These are phyloP conservation scores for Ambrosia artemisiifolia DNA, from an alignment of 129 eudicot genomes.

Conservation along the genomic window DNA sequence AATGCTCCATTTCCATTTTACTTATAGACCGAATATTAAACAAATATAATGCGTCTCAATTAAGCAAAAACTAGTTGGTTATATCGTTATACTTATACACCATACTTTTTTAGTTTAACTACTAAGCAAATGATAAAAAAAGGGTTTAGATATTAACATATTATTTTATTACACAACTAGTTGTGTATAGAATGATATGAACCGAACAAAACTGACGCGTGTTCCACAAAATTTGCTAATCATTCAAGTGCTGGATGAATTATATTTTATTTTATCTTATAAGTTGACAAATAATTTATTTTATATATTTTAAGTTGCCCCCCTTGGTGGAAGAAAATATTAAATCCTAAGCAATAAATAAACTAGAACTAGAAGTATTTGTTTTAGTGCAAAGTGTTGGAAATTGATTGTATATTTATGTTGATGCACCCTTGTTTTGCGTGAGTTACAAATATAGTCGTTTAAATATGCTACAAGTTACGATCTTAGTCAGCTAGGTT, in stretches of 20 bases:
- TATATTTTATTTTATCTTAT: background rate
- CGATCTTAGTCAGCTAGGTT: background rate
- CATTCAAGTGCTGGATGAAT: background rate
- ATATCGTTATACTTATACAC: too few species aligned
- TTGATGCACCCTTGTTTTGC: constrained; percentile 21
- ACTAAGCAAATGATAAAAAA: too few species aligned
- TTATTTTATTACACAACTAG: background rate
- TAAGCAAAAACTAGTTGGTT: too few species aligned
- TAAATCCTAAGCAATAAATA: background rate
- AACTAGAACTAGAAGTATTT: constrained; percentile 12
- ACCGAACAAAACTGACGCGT: background rate
- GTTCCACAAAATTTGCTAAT: constrained; percentile 1
- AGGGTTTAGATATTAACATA: too few species aligned
- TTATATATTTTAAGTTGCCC: background rate
- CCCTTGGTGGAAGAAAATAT: background rate
- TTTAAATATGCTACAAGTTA: constrained; percentile 16
- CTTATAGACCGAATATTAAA: too few species aligned
- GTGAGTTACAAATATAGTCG: constrained; percentile 11
- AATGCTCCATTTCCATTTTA: too few species aligned
- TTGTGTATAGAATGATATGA: background rate
- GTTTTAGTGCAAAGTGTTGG: constrained; percentile 4
- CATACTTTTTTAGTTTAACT: too few species aligned
- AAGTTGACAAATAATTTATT: background rate
- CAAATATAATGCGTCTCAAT: too few species aligned
- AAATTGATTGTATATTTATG: constrained; percentile 8